These are phyloP conservation scores for Pythium periplocum DNA, from an alignment of 352 stramenopile genomes.

Conservation along the genomic window DNA sequence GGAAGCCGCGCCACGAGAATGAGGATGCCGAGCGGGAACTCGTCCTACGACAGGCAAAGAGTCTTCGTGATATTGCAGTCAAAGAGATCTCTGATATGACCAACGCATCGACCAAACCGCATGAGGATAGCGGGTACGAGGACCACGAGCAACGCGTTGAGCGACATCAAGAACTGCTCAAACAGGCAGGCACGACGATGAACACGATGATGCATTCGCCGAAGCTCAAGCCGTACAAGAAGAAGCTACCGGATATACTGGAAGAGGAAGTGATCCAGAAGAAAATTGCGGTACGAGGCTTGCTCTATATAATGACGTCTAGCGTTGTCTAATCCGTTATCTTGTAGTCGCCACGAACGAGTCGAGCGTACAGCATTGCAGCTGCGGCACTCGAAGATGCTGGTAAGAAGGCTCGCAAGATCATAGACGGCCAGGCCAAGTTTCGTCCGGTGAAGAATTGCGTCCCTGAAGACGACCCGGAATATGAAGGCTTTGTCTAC, in stretches of 20 bases:
- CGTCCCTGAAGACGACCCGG: slow-evolving; percentile 13
- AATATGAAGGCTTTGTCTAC: slow-evolving; percentile 37
- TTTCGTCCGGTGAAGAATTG: slow-evolving; percentile 46
- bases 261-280: slow-evolving; percentile 29
- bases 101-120: too few species aligned
- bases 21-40: slow-evolving; percentile 35
- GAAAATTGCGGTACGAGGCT: too few species aligned
- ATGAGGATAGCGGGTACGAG: too few species aligned
- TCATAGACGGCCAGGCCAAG: slow-evolving; percentile 39
- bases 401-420: slow-evolving; percentile 35
- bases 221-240: slow-evolving; percentile 42
- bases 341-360: slow-evolving; percentile 19
- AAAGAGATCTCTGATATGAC: slow-evolving; percentile 10
- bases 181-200: slow-evolving; percentile 21
- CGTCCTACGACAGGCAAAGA: slow-evolving; percentile 32
- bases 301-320: too few species aligned
- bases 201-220: slow-evolving; percentile 25
- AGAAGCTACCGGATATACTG: slow-evolving; percentile 44
- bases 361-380: slow-evolving; percentile 18
- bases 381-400: slow-evolving; percentile 23
- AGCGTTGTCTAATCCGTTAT: background rate
- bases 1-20: slow-evolving; percentile 25
- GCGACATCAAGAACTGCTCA: slow-evolving; percentile 13
- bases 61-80: slow-evolving; percentile 26
- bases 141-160: background rate